Percentiles rank a stretch among this genome's conserved stretches.
Evolutionary conservation across 352 stramenopile genomes (phyloP).

Genomic region (Pythium phragmiticola): DNA sequence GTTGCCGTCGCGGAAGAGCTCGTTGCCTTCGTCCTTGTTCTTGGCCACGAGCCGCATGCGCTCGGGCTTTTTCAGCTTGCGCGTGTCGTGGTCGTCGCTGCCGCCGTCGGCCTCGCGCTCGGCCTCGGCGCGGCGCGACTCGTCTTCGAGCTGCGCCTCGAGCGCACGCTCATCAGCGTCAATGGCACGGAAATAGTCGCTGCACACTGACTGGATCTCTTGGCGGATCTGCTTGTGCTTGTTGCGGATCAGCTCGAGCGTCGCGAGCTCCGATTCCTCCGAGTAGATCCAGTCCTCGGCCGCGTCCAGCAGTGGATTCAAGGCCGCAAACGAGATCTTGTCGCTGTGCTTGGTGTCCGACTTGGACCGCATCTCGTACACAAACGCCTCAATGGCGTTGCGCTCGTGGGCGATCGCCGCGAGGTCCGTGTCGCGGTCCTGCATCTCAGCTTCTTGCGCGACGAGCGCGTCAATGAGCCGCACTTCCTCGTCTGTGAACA

Average conservation of each 20-base stretch:
- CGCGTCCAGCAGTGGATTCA: conserved; percentile 75
- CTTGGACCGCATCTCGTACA: conserved; percentile 91
- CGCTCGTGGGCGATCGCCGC: conserved; percentile 72
- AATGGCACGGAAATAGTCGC: conserved; percentile 71
- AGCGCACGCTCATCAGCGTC: conserved; percentile 55
- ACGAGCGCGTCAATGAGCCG: conserved; percentile 38
- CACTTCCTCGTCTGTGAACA: conserved; percentile 27
- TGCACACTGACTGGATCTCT: conserved; percentile 51
- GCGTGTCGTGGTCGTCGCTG: conserved; percentile 91
- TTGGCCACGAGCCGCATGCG: conserved; percentile 92
- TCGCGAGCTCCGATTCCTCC: conserved; percentile 79
- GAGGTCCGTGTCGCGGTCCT: conserved; percentile 66
- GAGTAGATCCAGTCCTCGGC: conserved; percentile 92
- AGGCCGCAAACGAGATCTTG: conserved; percentile 55
- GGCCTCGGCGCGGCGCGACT: conserved; percentile 66
- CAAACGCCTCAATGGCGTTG: conserved; percentile 90
- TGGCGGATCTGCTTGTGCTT: conserved; percentile 60
- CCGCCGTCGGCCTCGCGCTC: conserved; percentile 65
- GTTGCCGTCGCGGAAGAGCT: conserved; percentile 92
- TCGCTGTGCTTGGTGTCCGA: conserved; percentile 59
- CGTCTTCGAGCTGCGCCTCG: conserved; percentile 76
- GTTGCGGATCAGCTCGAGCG: conserved; percentile 45
- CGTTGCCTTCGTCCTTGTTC: conserved; percentile 95
- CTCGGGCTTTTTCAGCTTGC: conserved; percentile 92
- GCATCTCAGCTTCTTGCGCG: conserved; percentile 67